Percentiles rank a stretch among this genome's conserved stretches.
These are phyloP conservation scores for Geotrichum australiense DNA, from an alignment of 1,139 yeast genomes.

Conservation along the genomic window DNA sequence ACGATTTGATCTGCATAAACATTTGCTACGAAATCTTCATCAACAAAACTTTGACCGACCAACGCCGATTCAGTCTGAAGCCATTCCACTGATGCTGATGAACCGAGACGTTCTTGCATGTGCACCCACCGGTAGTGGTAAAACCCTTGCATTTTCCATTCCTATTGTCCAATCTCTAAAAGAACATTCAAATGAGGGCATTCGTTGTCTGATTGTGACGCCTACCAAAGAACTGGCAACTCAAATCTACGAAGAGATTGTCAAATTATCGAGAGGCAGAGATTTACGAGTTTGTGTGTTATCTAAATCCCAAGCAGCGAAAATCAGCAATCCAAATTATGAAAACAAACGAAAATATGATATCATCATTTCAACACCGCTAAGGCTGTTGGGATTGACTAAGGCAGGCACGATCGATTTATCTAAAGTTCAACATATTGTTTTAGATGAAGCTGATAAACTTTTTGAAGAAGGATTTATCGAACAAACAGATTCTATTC, in stretches of 20 bases:
- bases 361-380: slow-evolving; percentile 79
- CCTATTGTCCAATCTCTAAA: slow-evolving; percentile 59
- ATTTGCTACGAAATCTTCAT: slow-evolving; percentile 57
- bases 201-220: slow-evolving; percentile 73
- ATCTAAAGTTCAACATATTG: slow-evolving; percentile 58
- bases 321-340: slow-evolving; percentile 42
- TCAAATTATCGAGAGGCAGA: slow-evolving; percentile 44
- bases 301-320: slow-evolving; percentile 69
- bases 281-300: slow-evolving; percentile 60
- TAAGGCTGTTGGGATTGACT: slow-evolving; percentile 74
- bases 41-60: slow-evolving; percentile 73
- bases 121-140: slow-evolving; percentile 99
- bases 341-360: slow-evolving; percentile 61
- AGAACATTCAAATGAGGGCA: slow-evolving; percentile 36
- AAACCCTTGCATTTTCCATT: slow-evolving; percentile 91
- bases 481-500: slow-evolving; percentile 82
- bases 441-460: slow-evolving; percentile 95
- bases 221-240: slow-evolving; percentile 91
- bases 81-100: slow-evolving; percentile 61
- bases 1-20: slow-evolving; percentile 59
- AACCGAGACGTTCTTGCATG: slow-evolving; percentile 83
- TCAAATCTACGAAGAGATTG: slow-evolving; percentile 72
- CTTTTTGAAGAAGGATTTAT: slow-evolving; percentile 85
- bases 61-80: slow-evolving; percentile 85
- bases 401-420: slow-evolving; percentile 54